Evolutionary conservation across 139 green algal species (phyloP).

Genomic region (Choricystis sp.): DNA sequence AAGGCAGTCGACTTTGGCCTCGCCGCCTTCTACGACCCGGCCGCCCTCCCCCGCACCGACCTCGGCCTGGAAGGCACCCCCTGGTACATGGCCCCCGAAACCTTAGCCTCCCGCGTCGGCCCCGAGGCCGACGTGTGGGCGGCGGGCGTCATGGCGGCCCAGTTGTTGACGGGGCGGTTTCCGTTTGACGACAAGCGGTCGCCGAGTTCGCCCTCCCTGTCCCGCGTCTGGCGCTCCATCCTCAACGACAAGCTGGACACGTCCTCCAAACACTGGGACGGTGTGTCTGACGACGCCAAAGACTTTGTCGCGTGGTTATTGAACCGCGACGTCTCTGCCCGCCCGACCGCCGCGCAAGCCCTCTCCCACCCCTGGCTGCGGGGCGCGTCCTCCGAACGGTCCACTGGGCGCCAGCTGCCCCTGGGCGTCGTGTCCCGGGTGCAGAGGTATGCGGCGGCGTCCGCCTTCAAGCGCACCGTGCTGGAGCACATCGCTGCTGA

Average conservation of each 20-base stretch:
- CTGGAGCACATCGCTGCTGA: slow-evolving; percentile 79
- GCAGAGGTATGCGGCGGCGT: slow-evolving; percentile 51
- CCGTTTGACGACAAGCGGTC: slow-evolving; percentile 15
- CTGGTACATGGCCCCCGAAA: slow-evolving; percentile 63
- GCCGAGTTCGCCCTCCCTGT: slow-evolving; percentile 14
- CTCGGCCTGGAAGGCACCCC: slow-evolving; percentile 73
- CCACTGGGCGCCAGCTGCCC: slow-evolving; percentile 23
- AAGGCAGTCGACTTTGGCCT: slow-evolving; percentile 43
- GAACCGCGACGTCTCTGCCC: slow-evolving; percentile 36
- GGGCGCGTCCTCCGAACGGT: slow-evolving; percentile 19
- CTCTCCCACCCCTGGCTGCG: slow-evolving; percentile 59
- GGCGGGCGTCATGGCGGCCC: slow-evolving; percentile 66
- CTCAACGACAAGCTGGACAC: slow-evolving; percentile 17
- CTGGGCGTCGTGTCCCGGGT: slow-evolving; percentile 52
- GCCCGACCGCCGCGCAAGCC: slow-evolving; percentile 45
- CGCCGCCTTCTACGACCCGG: slow-evolving; percentile 10
- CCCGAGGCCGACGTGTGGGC: slow-evolving; percentile 66
- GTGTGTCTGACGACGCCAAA: slow-evolving; percentile 4
- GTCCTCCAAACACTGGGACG: slow-evolving; percentile 2
- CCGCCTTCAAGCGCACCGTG: slow-evolving; percentile 60
- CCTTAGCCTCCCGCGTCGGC: slow-evolving; percentile 43
- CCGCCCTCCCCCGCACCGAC: slow-evolving; percentile 43
- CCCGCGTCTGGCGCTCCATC: slow-evolving; percentile 12
- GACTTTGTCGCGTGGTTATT: slow-evolving; percentile 14
- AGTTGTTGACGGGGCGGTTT: slow-evolving; percentile 42